A percentile compares a stretch with the other conserved stretches of the same genome.
These are phyloP conservation scores for Pittosporum tobira DNA, from an alignment of 129 eudicot species.

Conservation along the genomic window DNA sequence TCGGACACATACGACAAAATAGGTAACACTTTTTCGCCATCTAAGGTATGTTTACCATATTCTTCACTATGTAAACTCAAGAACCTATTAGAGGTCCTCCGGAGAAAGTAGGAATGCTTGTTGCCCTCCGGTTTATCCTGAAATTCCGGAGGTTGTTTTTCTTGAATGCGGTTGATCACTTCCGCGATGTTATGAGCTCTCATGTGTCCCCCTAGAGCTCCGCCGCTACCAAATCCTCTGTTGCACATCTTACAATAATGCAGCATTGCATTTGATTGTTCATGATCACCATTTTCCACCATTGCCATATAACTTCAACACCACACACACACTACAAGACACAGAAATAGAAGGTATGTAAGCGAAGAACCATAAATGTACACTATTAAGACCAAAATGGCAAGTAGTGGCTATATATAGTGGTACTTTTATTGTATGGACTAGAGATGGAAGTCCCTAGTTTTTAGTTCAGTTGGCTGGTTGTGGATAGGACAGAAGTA, in stretches of 20 bases:
- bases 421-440: too few relatives aligned
- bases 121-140: background rate
- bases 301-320: too few relatives aligned
- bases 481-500: too few relatives aligned
- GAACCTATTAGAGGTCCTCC: constrained; percentile 1
- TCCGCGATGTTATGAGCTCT: constrained; percentile 11
- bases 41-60: background rate
- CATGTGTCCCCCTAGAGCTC: constrained; percentile 7
- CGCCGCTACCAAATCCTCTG: constrained; percentile 7
- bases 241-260: constrained; percentile 1
- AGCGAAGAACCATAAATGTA: too few relatives aligned
- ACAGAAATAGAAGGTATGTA: too few relatives aligned
- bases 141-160: background rate
- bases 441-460: too few relatives aligned
- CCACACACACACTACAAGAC: too few relatives aligned
- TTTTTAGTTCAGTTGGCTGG: too few relatives aligned
- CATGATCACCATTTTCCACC: background rate
- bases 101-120: constrained; percentile 7
- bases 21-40: background rate
- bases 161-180: constrained; percentile 10
- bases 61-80: background rate
- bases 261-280: background rate
- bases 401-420: too few relatives aligned
- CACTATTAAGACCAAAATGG: too few relatives aligned
- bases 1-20: background rate